Evolutionary conservation across 441 rosid species (phyloP).

Genomic region (Pelargonium myrrhifolium): DNA sequence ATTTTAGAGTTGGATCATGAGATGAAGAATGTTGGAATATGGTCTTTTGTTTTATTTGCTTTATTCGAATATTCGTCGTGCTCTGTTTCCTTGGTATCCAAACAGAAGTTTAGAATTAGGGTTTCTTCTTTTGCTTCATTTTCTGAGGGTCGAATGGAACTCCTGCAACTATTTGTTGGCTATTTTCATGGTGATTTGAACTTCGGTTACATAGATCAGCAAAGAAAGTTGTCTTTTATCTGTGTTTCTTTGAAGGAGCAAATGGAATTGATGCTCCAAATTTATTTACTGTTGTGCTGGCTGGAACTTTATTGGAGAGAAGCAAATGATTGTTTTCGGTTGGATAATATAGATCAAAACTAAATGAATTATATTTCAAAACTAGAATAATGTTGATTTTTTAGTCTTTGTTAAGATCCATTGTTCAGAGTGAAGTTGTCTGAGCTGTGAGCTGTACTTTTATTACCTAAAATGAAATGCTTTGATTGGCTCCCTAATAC

Average conservation of each 20-base stretch:
- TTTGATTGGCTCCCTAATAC: not conserved
- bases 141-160: not conserved
- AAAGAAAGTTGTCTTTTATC: not conserved
- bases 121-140: not conserved
- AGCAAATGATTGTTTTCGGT: not conserved
- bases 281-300: not conserved
- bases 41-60: not conserved
- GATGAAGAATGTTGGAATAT: not conserved
- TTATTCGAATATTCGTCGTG: not conserved
- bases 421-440: not conserved
- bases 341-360: too few species aligned
- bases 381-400: too few species aligned
- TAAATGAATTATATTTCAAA: too few species aligned
- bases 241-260: not conserved
- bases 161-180: not conserved
- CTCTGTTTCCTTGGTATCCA: not conserved
- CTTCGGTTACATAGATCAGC: not conserved
- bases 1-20: not conserved
- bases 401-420: not conserved
- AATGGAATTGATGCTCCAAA: not conserved
- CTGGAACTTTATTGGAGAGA: not conserved
- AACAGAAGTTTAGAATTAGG: not conserved
- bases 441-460: too few species aligned
- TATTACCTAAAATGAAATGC: too few species aligned
- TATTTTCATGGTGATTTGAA: not conserved